These are phyloP conservation scores for Trypanosomatidae sp. DNA, from an alignment of 208 protist genomes.

Conservation along the genomic window DNA sequence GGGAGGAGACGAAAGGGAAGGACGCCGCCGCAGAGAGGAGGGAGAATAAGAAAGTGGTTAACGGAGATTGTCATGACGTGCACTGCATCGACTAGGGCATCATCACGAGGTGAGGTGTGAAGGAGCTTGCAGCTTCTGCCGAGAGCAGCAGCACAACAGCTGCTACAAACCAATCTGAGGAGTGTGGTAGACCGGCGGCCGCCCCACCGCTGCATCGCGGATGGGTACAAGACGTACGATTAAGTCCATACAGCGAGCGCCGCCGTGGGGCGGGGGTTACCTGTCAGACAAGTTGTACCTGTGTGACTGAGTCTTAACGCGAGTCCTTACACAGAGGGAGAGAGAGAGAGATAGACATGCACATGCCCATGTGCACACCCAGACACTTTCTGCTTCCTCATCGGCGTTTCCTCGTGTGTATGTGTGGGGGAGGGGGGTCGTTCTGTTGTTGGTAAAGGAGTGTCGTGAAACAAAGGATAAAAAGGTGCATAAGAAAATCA, in stretches of 20 bases:
- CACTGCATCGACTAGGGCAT: not conserved
- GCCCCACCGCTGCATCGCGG: not conserved
- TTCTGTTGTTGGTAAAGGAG: not conserved
- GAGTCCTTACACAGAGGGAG: not conserved
- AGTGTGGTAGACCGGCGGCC: not conserved
- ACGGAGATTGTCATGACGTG: not conserved
- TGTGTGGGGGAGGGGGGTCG: not conserved
- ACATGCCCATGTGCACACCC: not conserved
- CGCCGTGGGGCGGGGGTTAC: not conserved
- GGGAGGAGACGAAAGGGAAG: not conserved
- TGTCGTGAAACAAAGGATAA: conserved; percentile 1
- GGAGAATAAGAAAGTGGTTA: not conserved
- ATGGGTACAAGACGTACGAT: not conserved
- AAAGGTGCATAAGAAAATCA: conserved; percentile 4
- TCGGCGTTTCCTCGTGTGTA: not conserved
- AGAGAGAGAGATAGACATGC: not conserved
- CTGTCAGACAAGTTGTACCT: not conserved
- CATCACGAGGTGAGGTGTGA: not conserved
- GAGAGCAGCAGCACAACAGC: not conserved
- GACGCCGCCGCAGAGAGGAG: not conserved
- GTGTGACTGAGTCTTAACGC: not conserved
- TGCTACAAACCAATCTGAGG: not conserved
- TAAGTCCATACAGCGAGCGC: no score
- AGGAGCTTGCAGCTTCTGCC: not conserved
- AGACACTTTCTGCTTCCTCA: not conserved